Base-by-base conservation (phyloP, 352 stramenopile species). In the Phytophthora kernoviae region DNA sequence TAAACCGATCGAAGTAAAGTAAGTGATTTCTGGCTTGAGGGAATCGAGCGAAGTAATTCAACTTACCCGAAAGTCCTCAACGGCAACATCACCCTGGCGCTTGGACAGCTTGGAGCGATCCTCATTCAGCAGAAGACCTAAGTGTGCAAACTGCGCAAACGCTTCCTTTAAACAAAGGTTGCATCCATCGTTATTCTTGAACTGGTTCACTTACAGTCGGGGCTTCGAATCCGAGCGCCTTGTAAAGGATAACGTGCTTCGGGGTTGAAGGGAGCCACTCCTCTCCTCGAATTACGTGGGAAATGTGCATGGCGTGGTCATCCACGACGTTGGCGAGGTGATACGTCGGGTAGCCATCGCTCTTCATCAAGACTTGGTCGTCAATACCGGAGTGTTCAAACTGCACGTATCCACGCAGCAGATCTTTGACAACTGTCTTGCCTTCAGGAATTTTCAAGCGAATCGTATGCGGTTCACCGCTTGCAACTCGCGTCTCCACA, bases 81-180 rank as follows among this genome's bases (percentile, higher is more conserved):
- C 98, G 0, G 91, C 96, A 17, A 98, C 98, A 37, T 98, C 97
- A 41, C 97, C 97, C 68, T 99, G 97, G 57, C 97, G 84, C 80
- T 99, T 99, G 8, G 89, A 98, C n/a, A 99, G 75, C 70, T 99
- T 99, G 41, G 97, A 97, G 22, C 97, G 91, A 52, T 99, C 96
- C 77, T 98, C 91, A 58, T 98, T 98, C 24, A 99, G 83, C 65
- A 99, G 93, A 42, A 99, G 78, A 0, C 90, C 90, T 34, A 98
- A 60, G 61, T 98, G 91, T 2, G 79, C 87, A 78, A 93, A 98
- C 80, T 94, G 26, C 12, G 66, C 32, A 42, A 22, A 22, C 42
- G 46, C n/a, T n/a, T 21, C n/a, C 26, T 51, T 22, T 37, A 2
- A 48, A 15, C 48, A 11, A 5, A 65, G 12, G 58, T n/a, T n/a